Percentiles rank a stretch among this genome's conserved stretches.
Conservation (phyloP, 148 eudicot species). For the Cornus controversa region DNA sequence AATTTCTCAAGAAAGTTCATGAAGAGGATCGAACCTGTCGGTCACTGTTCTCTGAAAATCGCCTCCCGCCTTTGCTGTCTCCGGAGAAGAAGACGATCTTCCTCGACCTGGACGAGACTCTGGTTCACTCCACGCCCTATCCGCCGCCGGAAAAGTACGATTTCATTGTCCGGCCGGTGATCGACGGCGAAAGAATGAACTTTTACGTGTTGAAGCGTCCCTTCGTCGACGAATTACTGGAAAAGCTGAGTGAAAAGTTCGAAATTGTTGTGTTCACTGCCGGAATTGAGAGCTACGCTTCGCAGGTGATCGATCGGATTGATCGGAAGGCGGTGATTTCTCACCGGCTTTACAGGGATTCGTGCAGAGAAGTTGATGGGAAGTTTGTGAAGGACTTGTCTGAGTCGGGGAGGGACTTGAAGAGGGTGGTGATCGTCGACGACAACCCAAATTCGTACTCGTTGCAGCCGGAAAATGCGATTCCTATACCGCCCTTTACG, state of each 20-base stretch:
- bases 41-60: slow-evolving; percentile 32
- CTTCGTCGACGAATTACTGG: slow-evolving; percentile 64
- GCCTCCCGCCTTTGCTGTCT: slow-evolving; percentile 39
- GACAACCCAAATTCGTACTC: slow-evolving; percentile 76
- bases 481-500: slow-evolving; percentile 56
- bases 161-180: slow-evolving; percentile 61
- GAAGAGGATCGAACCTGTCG: slow-evolving; percentile 20
- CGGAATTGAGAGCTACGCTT: slow-evolving; percentile 73
- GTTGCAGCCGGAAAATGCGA: slow-evolving; percentile 72
- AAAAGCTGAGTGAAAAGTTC: slow-evolving; percentile 36
- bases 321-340: slow-evolving; percentile 47
- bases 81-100: slow-evolving; percentile 44
- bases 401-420: slow-evolving; percentile 62
- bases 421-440: slow-evolving; percentile 68
- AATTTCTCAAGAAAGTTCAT: slow-evolving; percentile 31
- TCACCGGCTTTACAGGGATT: slow-evolving; percentile 63
- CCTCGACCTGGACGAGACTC: slow-evolving; percentile 81
- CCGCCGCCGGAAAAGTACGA: slow-evolving; percentile 51
- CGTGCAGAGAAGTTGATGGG: slow-evolving; percentile 73
- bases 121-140: slow-evolving; percentile 61
- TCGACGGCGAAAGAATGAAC: slow-evolving; percentile 56
- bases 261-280: slow-evolving; percentile 89
- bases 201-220: slow-evolving; percentile 79
- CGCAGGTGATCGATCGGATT: slow-evolving; percentile 53
- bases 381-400: slow-evolving; percentile 78